Evolutionary conservation across 352 stramenopile species (phyloP).

Genomic region (Phytophthora fragariae): DNA sequence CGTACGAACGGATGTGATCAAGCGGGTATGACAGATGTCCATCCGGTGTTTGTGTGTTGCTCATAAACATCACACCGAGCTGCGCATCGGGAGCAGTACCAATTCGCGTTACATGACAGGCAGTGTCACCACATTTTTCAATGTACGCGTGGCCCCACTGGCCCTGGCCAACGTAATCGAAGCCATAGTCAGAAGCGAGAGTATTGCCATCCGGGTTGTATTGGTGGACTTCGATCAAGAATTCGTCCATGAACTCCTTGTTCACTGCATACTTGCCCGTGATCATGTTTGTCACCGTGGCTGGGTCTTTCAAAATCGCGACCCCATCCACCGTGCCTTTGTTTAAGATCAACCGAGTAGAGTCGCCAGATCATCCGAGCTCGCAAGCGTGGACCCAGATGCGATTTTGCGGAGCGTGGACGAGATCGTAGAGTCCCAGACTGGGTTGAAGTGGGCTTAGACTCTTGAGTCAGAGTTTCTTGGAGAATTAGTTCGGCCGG

Average conservation of each 20-base stretch:
- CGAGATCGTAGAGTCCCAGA: slow-evolving; percentile 56
- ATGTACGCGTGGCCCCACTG: slow-evolving; percentile 74
- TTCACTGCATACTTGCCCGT: slow-evolving; percentile 61
- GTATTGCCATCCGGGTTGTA: slow-evolving; percentile 57
- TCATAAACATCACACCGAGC: slow-evolving; percentile 68
- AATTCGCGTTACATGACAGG: slow-evolving; percentile 60
- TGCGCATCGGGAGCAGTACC: slow-evolving; percentile 54
- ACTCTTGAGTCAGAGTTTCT: slow-evolving; percentile 40
- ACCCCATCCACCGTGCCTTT: slow-evolving; percentile 67
- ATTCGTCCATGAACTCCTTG: slow-evolving; percentile 45
- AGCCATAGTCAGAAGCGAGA: slow-evolving; percentile 66
- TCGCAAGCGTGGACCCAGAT: slow-evolving; percentile 57
- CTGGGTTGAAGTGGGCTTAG: slow-evolving; percentile 9
- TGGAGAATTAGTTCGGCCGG: slow-evolving; percentile 60
- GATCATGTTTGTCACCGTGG: slow-evolving; percentile 60
- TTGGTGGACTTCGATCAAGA: slow-evolving; percentile 52
- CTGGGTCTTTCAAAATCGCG: slow-evolving; percentile 51
- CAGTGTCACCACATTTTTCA: slow-evolving; percentile 74
- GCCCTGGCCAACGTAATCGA: slow-evolving; percentile 62
- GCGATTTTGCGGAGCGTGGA: slow-evolving; percentile 46
- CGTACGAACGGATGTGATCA: slow-evolving; percentile 72
- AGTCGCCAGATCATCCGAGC: slow-evolving; percentile 61
- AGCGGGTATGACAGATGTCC: slow-evolving; percentile 51
- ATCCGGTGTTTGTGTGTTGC: slow-evolving; percentile 57
- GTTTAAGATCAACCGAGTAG: slow-evolving; percentile 64